Base-by-base conservation (phyloP, 306 rosid species). In the cucumber (Cucumis sativus) region DNA sequence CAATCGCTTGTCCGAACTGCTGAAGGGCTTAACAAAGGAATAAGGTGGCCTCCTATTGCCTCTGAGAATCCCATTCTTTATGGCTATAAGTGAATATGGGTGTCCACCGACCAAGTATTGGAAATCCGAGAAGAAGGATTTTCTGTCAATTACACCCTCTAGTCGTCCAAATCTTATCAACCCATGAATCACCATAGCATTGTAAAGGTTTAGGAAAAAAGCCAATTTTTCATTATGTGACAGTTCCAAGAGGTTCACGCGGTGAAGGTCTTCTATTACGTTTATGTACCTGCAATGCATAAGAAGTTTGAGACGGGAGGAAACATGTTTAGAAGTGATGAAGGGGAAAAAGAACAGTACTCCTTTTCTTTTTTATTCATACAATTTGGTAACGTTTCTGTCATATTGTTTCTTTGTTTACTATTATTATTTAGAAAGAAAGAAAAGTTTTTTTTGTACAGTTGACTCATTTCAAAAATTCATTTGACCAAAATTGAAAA, bases 121-220 rank as follows among this genome's bases (percentile, higher is more conserved):
- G 79, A 96, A 96, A 61, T 91, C 89, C 25, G 88, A 84, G 81
- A 78, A 88, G 87, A 96, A 92, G 69, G 88, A 87, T 85, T 89
- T 92, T 82, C 97, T 86, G 80, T 96, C 97, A 35, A 92, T 86
- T 15, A 89, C 77, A 68, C 92, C 88, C 81, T 91, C 91, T 15
- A 96, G 93, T 58, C 84, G 78, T 62, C 99, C 99, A 54, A 87
- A 62, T 41, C 85, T 86, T 43, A 87, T 89, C 28, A 90, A 72
- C 7, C 92, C 97, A 85, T 96, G 99, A 78, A 96, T 92, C 43
- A 89, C 93, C 98, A 92, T 96, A 37, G 97, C 99, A 84, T 96
- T 96, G 83, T 91, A 91, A 82, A 96, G 79, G 90, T 96, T 92
- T 80, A 96, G 61, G 88, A 92, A 96, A 85, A 92, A 87, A 13